Percentiles rank a stretch among this genome's conserved stretches.
phyloP scores from a whole-genome alignment of 2,329 filamentous ascomycete genomes.

The Alternaria novae-zelandiae region DNA sequence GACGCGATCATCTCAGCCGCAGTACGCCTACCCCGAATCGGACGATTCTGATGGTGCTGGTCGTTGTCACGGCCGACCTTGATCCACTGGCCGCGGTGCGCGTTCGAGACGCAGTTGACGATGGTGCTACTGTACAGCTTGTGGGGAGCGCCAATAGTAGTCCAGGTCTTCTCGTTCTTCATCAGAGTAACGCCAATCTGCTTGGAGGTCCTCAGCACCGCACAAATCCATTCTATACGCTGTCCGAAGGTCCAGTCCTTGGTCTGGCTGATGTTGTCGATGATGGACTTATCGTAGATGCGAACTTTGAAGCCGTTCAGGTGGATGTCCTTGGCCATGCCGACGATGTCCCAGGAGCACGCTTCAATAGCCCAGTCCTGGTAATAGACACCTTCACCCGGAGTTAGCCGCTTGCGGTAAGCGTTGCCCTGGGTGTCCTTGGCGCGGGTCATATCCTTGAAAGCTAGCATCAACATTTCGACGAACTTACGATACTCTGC shows the following conservation, averaged over 20 bases:
- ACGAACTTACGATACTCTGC: constrained; percentile 7
- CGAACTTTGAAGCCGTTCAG: constrained; percentile 11
- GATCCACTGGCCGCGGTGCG: constrained; percentile 12
- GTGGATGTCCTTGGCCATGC: constrained; percentile 12
- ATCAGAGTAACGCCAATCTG: constrained; percentile 13
- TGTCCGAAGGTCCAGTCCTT: constrained; percentile 16
- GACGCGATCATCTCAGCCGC: neutral
- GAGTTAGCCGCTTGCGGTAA: constrained; percentile 18
- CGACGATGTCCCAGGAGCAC: constrained; percentile 19
- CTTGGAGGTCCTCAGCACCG: constrained; percentile 16
- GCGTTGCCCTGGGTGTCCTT: constrained; percentile 10
- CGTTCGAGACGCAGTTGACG: constrained; percentile 15
- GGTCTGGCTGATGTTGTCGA: constrained; percentile 17
- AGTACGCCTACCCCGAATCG: neutral
- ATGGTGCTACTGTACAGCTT: constrained; percentile 16
- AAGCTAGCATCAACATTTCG: constrained; percentile 4
- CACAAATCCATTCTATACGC: constrained; percentile 17
- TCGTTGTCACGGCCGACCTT: constrained; percentile 11
- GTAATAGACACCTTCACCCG: constrained; percentile 3
- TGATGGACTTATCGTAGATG: constrained; percentile 14
- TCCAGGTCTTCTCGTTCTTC: constrained; percentile 21
- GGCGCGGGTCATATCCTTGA: constrained; percentile 8
- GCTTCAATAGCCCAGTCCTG: constrained; percentile 17
- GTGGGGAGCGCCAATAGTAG: constrained; percentile 17
- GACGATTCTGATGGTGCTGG: neutral